Evolutionary conservation across 2,329 filamentous ascomycete species (phyloP), one percentile per base, ranked within the genome.

Genomic region (Geosmithia morbida): DNA sequence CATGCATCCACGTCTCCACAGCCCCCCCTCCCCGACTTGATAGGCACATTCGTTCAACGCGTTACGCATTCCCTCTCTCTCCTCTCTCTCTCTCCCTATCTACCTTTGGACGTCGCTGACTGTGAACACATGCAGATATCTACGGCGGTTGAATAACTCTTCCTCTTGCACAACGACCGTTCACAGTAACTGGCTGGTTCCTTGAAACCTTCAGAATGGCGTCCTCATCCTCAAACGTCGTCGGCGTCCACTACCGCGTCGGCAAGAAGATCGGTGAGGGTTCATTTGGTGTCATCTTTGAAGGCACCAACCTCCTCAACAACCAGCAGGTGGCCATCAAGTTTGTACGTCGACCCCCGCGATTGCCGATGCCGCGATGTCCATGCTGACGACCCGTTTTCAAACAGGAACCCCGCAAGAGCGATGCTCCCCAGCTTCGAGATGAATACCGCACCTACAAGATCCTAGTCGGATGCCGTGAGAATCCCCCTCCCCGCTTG

Each of bases 361-460:
- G 45, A 16, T 43, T 44, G 26, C 18, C 18, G 26, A 45, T 30
- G 17, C 26, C 33, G 11, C 33, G 11, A 33, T 33, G 48, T 45
- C 43, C 22, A 4, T 29, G 39, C 37, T 30, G n/a, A 52, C 54
- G 48, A 45, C 41, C 29, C 17, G n/a, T 18, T 45, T 46, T 48
- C 43, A 44, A 44, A n/a, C 56, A 94, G 87, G 92, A 98, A 83
- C 92, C 92, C 50, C 80, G 92, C 57, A 98, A 98, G 74, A 97
- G 90, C 67, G 92, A 98, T 71, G 92, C 92, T 63, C 92, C 92
- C 49, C 92, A 98, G 66, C 71, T 98, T 55, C 84, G 92, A 66
- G 92, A 98, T 76, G 92, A 98, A 66, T 98, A 98, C 67, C 81
- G 92, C 61, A 98, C 92, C 51, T 98, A 98, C 75, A 98, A 98